phyloP scores from a whole-genome alignment of 495 filamentous ascomycete genomes.

The Penicillium crystallinum region DNA sequence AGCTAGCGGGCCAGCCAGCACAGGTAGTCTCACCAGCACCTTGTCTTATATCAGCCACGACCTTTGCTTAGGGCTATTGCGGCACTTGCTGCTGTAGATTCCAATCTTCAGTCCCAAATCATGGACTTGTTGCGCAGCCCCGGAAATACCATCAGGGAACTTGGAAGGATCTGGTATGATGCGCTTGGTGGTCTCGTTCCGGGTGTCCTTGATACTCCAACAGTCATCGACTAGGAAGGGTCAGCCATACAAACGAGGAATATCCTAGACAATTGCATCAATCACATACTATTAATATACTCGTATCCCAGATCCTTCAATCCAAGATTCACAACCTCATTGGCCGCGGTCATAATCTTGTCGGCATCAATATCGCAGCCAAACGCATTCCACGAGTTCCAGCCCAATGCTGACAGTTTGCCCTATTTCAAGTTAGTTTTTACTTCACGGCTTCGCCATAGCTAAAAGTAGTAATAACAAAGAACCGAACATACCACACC shows the following conservation, averaged over 20 bases:
- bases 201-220: slow-evolving; percentile 51
- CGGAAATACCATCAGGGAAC: slow-evolving; percentile 60
- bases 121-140: slow-evolving; percentile 54
- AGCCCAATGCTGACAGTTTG: slow-evolving; percentile 52
- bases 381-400: slow-evolving; percentile 59
- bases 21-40: slow-evolving; percentile 61
- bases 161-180: slow-evolving; percentile 52
- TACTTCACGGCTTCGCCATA: neutral
- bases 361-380: slow-evolving; percentile 50
- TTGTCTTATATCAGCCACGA: slow-evolving; percentile 6
- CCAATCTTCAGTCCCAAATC: slow-evolving; percentile 57
- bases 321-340: slow-evolving; percentile 46
- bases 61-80: no score
- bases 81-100: slow-evolving; percentile 52
- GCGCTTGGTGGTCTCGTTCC: slow-evolving; percentile 41
- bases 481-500: slow-evolving; percentile 28
- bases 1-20: slow-evolving; percentile 54
- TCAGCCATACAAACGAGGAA: neutral
- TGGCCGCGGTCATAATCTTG: slow-evolving; percentile 48
- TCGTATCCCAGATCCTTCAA: slow-evolving; percentile 62
- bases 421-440: slow-evolving; percentile 22
- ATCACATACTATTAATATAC: slow-evolving; percentile 53
- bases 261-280: neutral
- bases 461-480: no score
- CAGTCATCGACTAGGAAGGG: slow-evolving; percentile 49